Percentiles rank a stretch among this genome's conserved stretches.
These are phyloP conservation scores for Albizia julibrissin DNA, from an alignment of 306 rosid genomes.

Conservation along the genomic window DNA sequence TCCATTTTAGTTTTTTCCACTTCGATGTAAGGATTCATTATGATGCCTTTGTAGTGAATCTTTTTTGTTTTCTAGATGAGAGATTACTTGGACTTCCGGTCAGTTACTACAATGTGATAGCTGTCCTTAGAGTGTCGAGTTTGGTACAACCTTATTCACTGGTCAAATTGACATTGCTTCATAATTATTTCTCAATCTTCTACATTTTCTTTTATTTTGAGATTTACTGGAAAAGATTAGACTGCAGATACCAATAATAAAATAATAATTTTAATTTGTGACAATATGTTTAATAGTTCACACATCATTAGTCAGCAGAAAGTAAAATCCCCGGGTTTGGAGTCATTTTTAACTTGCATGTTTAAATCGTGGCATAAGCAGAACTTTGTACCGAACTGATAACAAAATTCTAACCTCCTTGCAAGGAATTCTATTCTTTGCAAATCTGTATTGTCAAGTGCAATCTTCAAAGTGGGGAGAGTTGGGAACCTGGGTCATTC, in stretches of 20 bases:
- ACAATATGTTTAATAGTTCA: background rate
- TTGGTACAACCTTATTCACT: slow-evolving; percentile 62
- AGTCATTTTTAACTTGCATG: slow-evolving; percentile 27
- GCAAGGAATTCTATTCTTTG: slow-evolving; percentile 4
- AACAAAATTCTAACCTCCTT: slow-evolving; percentile 37
- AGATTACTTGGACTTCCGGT: slow-evolving; percentile 62
- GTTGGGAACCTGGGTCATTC: slow-evolving; percentile 35
- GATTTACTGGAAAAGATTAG: slow-evolving; percentile 8
- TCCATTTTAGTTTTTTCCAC: background rate
- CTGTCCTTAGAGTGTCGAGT: slow-evolving; percentile 47
- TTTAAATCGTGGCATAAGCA: slow-evolving; percentile 21
- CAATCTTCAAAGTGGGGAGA: slow-evolving; percentile 36
- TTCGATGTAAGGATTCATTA: slow-evolving; percentile 36
- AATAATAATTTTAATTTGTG: background rate
- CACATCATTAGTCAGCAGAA: background rate
- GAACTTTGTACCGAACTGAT: slow-evolving; percentile 37
- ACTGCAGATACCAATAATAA: background rate
- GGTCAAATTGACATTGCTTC: slow-evolving; percentile 45
- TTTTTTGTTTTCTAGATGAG: slow-evolving; percentile 34
- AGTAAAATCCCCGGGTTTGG: background rate
- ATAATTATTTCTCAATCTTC: slow-evolving; percentile 29
- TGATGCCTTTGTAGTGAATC: slow-evolving; percentile 46
- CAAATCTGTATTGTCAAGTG: slow-evolving; percentile 35
- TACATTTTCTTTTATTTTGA: slow-evolving; percentile 22
- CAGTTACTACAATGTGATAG: slow-evolving; percentile 46